phyloP scores from a whole-genome alignment of 129 eudicot species.

The Centaurea solstitialis region DNA sequence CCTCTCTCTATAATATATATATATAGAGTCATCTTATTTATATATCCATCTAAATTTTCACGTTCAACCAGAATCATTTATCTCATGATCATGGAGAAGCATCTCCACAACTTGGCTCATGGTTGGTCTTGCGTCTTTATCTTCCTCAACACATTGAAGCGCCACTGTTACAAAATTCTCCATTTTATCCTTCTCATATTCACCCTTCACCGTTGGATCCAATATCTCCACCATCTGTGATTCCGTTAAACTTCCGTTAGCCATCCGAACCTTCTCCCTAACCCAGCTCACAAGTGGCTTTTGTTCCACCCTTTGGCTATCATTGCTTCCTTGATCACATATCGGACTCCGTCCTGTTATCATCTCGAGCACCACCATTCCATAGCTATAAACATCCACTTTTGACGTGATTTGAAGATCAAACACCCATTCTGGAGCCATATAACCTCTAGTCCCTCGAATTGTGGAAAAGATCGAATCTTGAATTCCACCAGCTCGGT shows the following conservation, averaged over 20 bases:
- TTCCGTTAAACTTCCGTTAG: background rate
- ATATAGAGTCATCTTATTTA: too few relatives aligned
- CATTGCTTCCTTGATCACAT: background rate
- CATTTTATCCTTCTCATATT: background rate
- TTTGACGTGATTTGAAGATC: constrained; percentile 38
- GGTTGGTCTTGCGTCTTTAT: constrained; percentile 26
- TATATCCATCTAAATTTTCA: too few relatives aligned
- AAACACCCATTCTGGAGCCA: constrained; percentile 44
- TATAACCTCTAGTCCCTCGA: constrained; percentile 44
- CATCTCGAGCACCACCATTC: constrained; percentile 44
- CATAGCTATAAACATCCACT: constrained; percentile 57
- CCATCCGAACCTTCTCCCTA: constrained; percentile 19
- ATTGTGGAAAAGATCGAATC: constrained; percentile 26
- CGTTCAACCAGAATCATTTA: too few relatives aligned
- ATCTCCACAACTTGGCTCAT: constrained; percentile 33
- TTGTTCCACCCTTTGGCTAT: background rate
- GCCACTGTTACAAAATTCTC: too few relatives aligned
- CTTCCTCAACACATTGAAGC: too few relatives aligned
- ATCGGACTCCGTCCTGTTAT: constrained; percentile 32
- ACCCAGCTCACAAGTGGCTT: constrained; percentile 26
- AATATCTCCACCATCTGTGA: constrained; percentile 9
- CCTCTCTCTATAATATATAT: too few relatives aligned
- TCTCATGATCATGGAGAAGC: constrained; percentile 10
- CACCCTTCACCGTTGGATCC: constrained; percentile 19
- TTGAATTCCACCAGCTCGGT: background rate